Evolutionary conservation across 2,329 filamentous ascomycete species (phyloP), one percentile per base, ranked within the genome.

Genomic region (Rhexocercosporidium sp.): DNA sequence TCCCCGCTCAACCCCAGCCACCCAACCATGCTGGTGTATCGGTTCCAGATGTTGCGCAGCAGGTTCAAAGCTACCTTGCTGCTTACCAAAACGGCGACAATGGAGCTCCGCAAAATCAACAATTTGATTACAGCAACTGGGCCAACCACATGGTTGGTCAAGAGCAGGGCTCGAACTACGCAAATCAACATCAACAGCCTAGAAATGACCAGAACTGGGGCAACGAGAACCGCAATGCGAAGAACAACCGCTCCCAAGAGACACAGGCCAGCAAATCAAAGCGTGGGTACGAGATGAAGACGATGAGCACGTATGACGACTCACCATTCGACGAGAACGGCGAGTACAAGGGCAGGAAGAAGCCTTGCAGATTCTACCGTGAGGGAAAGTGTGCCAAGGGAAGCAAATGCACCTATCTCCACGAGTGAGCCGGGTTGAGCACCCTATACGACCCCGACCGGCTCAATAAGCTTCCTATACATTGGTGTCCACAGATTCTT

Each of bases 321-420:
- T 66, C 67, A 16, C 65, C 70, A 4, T 72, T 77, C 39, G 75
- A 75, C 44, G 73, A 74, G 46, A 74, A 74, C 59, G 75, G 74
- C 34, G 72, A 90, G 73, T 78, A 78, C 60, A 77, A 75, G 66
- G 74, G 85, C 83, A 87, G 88, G 64, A 91, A 89, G 51, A 88
- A 91, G 74, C 84, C 89, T 5, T 93, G 91, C 77, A 85, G 85
- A 22, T 93, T 92, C 77, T 93, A 84, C 82, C 84, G 86, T 66
- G 86, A 91, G 75, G 90, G 90, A 16, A 89, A 89, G 75, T 93
- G 91, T 79, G 87, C 86, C 7, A 90, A 92, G 76, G 91, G 91
- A 25, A 89, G 90, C 41, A 88, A 88, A 74, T 93, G 91, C 80
- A 92, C 90, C 1, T 93, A 90, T 77, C 84, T 90, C 65, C 91